These are phyloP conservation scores for Emericellopsis cladophorae DNA, from an alignment of 2,329 filamentous ascomycete species.

Conservation along the genomic window DNA sequence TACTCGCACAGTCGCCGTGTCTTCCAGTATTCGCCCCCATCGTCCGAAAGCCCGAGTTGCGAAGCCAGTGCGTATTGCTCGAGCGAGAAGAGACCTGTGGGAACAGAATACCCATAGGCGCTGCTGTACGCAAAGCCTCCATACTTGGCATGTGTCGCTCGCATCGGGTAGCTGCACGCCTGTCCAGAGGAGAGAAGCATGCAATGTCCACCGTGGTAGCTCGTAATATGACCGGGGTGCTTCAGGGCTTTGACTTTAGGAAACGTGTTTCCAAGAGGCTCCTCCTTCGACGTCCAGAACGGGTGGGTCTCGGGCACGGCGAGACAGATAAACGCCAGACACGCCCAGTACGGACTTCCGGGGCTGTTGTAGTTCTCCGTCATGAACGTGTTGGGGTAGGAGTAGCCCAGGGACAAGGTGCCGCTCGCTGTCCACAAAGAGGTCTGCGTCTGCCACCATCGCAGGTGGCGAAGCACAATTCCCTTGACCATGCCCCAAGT, in stretches of 20 bases:
- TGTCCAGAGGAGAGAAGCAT: slow-evolving; percentile 68
- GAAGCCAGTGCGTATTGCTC: slow-evolving; percentile 68
- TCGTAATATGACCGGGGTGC: slow-evolving; percentile 58
- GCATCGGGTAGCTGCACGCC: slow-evolving; percentile 72
- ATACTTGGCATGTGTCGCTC: slow-evolving; percentile 72
- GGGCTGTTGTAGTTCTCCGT: slow-evolving; percentile 78
- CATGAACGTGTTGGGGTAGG: slow-evolving; percentile 69
- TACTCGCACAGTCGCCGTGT: slow-evolving; percentile 56
- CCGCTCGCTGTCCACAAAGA: slow-evolving; percentile 66
- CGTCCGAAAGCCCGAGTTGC: slow-evolving; percentile 64
- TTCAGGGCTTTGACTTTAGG: slow-evolving; percentile 46
- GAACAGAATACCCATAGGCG: slow-evolving; percentile 65
- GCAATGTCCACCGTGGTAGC: slow-evolving; percentile 59
- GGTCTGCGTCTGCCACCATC: slow-evolving; percentile 67
- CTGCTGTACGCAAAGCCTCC: slow-evolving; percentile 68
- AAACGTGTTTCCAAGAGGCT: slow-evolving; percentile 42
- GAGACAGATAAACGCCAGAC: slow-evolving; percentile 63
- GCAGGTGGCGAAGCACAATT: slow-evolving; percentile 57
- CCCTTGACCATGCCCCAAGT: slow-evolving; percentile 74
- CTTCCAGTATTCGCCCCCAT: slow-evolving; percentile 70
- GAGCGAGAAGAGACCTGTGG: slow-evolving; percentile 61
- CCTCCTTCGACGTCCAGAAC: slow-evolving; percentile 61
- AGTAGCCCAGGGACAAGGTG: slow-evolving; percentile 64
- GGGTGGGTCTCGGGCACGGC: slow-evolving; percentile 57
- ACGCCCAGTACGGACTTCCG: slow-evolving; percentile 65